Base-by-base conservation (phyloP, 495 filamentous ascomycete genomes). In the Penicillium taxi region DNA sequence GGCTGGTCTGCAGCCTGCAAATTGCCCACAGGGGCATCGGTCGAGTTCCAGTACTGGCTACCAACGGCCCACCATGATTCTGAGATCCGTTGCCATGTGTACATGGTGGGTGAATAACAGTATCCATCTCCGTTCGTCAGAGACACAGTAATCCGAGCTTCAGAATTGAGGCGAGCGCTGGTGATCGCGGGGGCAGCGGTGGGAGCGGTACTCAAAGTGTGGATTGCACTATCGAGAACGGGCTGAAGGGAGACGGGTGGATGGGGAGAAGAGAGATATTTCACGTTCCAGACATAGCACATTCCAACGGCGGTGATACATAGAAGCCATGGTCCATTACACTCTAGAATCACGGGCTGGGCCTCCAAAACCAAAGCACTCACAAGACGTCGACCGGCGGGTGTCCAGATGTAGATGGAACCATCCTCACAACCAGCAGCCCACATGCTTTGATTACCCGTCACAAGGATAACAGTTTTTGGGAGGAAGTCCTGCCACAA, bases 11-110 rank as follows among this genome's bases (percentile, higher is more conserved):
- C 79, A 0, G 84, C 76, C 32, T 86, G 80, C 6, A 93, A 55
- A 34, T 86, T 84, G 39, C 81, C 77, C 18, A 88, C 72, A 0
- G 86, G 84, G 9, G 82, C 79, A 44, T 90, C 89, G 23, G 86
- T 87, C n/a, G 83, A 85, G 60, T 94, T 94, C 91, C 93, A 96
- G 57, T 96, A 96, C 57, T 96, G 91, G 53, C 83, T 90, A 15
- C 89, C 90, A 1, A 96, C 86, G 2, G 91, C 89, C 91, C 93
- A 99, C 93, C 91, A 99, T 1, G 83, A 69, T 61, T 99, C 91
- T 3, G 84, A 87, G 9, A 96, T 69, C 7, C 89, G 80, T 64
- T 96, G 90, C 91, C 91, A 99, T n/a, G 78, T 73, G 50, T 75
- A 87, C 78, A 96, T 81, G 12, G 64, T 61, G 0, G 78, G 75